phyloP scores from a whole-genome alignment of 2,329 filamentous ascomycete species.

The Xylariaceae sp. region DNA sequence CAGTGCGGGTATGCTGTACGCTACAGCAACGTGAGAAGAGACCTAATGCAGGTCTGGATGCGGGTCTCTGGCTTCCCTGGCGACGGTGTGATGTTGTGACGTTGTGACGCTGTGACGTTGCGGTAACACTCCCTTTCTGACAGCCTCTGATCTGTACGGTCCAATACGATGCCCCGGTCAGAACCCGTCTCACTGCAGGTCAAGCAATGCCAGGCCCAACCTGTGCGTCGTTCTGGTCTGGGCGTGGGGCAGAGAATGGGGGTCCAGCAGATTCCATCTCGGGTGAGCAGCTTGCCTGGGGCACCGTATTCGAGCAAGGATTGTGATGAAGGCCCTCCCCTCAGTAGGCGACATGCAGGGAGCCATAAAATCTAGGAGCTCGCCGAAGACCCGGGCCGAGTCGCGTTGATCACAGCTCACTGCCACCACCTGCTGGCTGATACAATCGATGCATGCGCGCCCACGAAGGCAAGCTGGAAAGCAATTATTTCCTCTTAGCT shows the following conservation, averaged over 20 bases:
- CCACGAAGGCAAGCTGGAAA: background rate
- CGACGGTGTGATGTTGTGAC: slow-evolving; percentile 18
- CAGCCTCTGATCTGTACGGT: background rate
- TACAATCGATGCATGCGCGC: background rate
- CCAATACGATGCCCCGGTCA: slow-evolving; percentile 11
- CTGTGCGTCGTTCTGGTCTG: slow-evolving; percentile 12
- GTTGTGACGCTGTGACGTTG: slow-evolving; percentile 2
- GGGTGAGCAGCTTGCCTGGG: background rate
- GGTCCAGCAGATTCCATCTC: slow-evolving; percentile 5
- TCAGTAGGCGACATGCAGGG: slow-evolving; percentile 13
- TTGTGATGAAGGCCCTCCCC: slow-evolving; percentile 1
- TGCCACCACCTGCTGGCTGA: background rate
- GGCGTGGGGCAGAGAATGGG: slow-evolving; percentile 18
- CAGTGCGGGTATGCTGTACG: slow-evolving; percentile 2
- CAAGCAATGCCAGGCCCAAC: slow-evolving; percentile 16
- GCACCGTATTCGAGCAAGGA: background rate
- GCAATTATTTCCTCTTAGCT: background rate
- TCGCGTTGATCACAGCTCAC: background rate
- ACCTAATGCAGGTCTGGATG: slow-evolving; percentile 23
- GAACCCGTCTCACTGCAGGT: slow-evolving; percentile 11
- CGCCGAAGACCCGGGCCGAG: background rate
- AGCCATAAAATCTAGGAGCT: slow-evolving; percentile 1
- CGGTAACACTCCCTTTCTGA: background rate
- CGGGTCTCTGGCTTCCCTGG: background rate
- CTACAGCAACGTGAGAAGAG: slow-evolving; percentile 10